Evolutionary conservation across 805 yeast species (phyloP).

Genomic region (Nakazawaea ernobii): DNA sequence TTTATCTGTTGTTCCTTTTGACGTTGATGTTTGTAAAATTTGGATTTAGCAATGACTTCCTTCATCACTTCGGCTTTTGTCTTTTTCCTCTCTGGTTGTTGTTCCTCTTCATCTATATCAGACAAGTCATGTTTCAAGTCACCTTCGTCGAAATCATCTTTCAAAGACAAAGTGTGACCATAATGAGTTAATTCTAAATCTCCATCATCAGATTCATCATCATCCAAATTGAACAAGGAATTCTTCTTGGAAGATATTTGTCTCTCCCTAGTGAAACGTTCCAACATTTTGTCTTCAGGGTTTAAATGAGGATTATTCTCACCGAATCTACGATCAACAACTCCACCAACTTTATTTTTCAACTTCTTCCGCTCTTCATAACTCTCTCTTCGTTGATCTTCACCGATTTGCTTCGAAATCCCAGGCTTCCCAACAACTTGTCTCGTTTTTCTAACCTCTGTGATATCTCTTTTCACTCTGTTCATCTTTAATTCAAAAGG

Average conservation of each 20-base stretch:
- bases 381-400: conserved; percentile 52
- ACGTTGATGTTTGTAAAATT: conserved; percentile 70
- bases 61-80: conserved; percentile 83
- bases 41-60: conserved; percentile 78
- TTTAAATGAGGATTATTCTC: conserved; percentile 66
- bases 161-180: conserved; percentile 61
- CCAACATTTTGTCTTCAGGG: conserved; percentile 93
- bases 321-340: conserved; percentile 88
- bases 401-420: conserved; percentile 61
- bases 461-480: conserved; percentile 53
- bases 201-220: conserved; percentile 42
- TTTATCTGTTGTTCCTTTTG: conserved; percentile 57
- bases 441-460: conserved; percentile 35
- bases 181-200: conserved; percentile 60
- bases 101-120: conserved; percentile 20
- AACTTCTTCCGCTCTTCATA: conserved; percentile 59
- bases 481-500: conserved; percentile 80
- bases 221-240: conserved; percentile 70
- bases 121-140: conserved; percentile 16
- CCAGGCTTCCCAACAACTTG: conserved; percentile 65
- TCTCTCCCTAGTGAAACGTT: conserved; percentile 85
- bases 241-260: conserved; percentile 50
- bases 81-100: conserved; percentile 52
- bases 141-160: conserved; percentile 38
- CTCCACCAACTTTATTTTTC: conserved; percentile 70